Conservation (phyloP, 164 flowering plant species). For the Vitis amurensis region DNA sequence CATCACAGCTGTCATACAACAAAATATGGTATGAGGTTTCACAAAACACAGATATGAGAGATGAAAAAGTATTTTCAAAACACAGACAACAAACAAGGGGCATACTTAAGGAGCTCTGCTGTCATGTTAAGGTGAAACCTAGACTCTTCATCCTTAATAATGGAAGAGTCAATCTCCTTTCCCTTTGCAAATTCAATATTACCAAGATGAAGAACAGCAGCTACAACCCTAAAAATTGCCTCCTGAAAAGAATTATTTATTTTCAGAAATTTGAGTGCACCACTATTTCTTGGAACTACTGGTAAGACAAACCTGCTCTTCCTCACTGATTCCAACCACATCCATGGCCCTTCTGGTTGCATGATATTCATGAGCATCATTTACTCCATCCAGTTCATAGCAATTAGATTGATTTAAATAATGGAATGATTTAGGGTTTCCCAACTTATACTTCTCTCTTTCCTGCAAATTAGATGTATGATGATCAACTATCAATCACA, state of each 20-base stretch:
- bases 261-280: conserved; percentile 14
- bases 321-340: conserved; percentile 90
- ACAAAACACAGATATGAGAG: not conserved
- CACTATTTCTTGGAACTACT: conserved; percentile 2
- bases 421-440: conserved; percentile 69
- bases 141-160: conserved; percentile 90
- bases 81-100: not conserved
- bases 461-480: conserved; percentile 14
- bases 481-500: not conserved
- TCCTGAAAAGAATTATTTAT: conserved; percentile 50
- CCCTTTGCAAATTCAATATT: conserved; percentile 94
- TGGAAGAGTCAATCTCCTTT: conserved; percentile 89
- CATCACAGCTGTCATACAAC: conserved; percentile 66
- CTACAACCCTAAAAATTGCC: conserved; percentile 96
- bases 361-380: conserved; percentile 88
- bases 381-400: conserved; percentile 76
- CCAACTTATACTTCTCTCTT: conserved; percentile 56
- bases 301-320: conserved; percentile 73
- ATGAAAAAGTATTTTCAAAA: not conserved
- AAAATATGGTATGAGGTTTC: not conserved
- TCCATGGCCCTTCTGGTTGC: conserved; percentile 99
- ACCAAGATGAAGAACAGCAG: conserved; percentile 95
- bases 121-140: conserved; percentile 81
- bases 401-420: conserved; percentile 91
- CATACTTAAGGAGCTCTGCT: conserved; percentile 85